Evolutionary conservation across 2,329 filamentous ascomycete species (phyloP).

Genomic region (Meredithiella fracta): DNA sequence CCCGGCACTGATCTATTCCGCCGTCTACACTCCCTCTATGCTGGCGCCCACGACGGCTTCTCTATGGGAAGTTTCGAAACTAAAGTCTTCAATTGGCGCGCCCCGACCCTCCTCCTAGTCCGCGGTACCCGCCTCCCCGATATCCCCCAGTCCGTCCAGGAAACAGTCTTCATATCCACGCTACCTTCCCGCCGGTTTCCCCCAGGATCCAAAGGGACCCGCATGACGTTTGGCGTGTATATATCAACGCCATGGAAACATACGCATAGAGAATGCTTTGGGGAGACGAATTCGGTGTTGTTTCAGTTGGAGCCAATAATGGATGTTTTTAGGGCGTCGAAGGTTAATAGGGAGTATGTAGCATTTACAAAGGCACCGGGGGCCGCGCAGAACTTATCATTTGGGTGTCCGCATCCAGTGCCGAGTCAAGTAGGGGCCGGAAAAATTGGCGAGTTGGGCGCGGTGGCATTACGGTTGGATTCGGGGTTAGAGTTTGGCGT

Average conservation of each 20-base stretch:
- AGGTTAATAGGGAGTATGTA: conserved; percentile 48
- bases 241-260: conserved; percentile 52
- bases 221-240: conserved; percentile 51
- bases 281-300: conserved; percentile 43
- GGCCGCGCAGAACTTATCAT: conserved; percentile 43
- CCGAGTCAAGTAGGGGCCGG: conserved; percentile 27
- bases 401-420: conserved; percentile 43
- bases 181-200: conserved; percentile 47
- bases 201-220: conserved; percentile 31
- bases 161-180: conserved; percentile 41
- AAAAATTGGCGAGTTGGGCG: conserved; percentile 36
- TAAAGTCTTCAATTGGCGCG: conserved; percentile 61
- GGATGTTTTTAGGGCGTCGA: conserved; percentile 51
- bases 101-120: conserved; percentile 56
- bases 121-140: conserved; percentile 44
- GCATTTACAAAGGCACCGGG: conserved; percentile 49
- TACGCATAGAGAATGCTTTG: conserved; percentile 52
- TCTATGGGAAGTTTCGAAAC: conserved; percentile 63
- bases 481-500: conserved; percentile 51
- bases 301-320: conserved; percentile 60
- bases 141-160: conserved; percentile 31
- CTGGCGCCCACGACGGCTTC: conserved; percentile 54
- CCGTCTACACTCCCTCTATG: conserved; percentile 50
- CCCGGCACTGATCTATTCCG: conserved; percentile 48
- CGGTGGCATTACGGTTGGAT: conserved; percentile 52